Conservation (phyloP, 345 rosid genomes). For the Populus tremula region DNA sequence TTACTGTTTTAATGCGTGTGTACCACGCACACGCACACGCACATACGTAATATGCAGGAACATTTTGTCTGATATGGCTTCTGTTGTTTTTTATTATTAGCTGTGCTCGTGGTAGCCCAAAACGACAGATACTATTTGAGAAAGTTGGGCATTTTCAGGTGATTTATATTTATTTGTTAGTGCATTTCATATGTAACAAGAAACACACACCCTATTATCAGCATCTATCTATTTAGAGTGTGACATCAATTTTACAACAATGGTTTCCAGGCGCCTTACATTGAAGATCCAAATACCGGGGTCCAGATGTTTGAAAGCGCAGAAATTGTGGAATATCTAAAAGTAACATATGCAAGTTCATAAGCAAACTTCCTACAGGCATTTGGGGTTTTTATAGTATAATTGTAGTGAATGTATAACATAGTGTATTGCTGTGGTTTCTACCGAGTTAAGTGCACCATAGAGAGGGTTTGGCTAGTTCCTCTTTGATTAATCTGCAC, state of each 20-base stretch:
- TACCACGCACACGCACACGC: background rate
- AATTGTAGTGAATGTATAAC: background rate
- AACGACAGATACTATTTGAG: constrained; percentile 55
- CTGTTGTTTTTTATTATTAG: constrained; percentile 30
- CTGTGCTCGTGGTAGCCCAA: constrained; percentile 88
- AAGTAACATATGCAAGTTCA: constrained; percentile 67
- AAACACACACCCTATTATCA: background rate
- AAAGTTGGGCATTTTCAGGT: constrained; percentile 85
- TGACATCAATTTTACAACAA: background rate
- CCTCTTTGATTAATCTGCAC: too few species aligned
- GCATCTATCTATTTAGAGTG: background rate
- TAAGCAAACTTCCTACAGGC: constrained; percentile 4
- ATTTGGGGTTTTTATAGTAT: constrained; percentile 3
- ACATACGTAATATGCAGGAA: too few species aligned
- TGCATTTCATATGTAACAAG: background rate
- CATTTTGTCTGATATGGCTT: background rate
- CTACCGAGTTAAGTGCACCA: background rate
- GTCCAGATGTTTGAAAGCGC: constrained; percentile 92
- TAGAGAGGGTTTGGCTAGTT: background rate
- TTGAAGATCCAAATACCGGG: constrained; percentile 94
- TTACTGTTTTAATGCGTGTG: background rate
- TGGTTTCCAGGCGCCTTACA: constrained; percentile 66
- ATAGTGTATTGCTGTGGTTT: background rate
- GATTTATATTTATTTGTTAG: background rate
- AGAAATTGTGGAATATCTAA: constrained; percentile 72